Evolutionary conservation across 225 moss, liverwort and hornwort species (phyloP).

Genomic region (Neckera pumila): DNA sequence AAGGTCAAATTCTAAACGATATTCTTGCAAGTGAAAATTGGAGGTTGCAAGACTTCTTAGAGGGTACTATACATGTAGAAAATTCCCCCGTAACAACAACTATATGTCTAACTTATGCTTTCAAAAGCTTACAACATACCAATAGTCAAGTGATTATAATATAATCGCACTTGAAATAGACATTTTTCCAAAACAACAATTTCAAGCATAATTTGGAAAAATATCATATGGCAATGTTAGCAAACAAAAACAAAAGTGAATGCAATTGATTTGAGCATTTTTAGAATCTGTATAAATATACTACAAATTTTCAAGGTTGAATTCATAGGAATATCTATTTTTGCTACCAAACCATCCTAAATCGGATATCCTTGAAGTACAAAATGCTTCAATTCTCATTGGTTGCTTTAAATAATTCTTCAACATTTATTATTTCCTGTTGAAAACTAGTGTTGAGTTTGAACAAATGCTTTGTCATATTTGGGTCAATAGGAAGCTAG

Average conservation of each 20-base stretch:
- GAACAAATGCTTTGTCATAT: neutral
- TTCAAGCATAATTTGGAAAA: fast-evolving
- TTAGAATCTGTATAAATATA: neutral
- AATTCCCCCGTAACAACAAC: fast-evolving
- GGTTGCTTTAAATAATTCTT: neutral
- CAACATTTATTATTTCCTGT: neutral
- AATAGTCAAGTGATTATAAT: too few relatives aligned
- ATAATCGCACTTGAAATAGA: neutral
- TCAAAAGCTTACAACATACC: neutral
- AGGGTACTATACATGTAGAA: too few relatives aligned
- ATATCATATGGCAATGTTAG: too few relatives aligned
- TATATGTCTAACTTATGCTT: neutral
- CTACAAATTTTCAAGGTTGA: neutral
- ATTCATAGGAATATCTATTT: fast-evolving
- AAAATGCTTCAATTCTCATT: neutral
- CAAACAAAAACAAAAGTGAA: neutral
- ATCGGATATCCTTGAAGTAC: neutral
- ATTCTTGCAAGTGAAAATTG: too few relatives aligned
- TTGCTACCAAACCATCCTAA: neutral
- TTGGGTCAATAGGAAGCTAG: fast-evolving
- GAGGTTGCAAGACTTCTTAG: too few relatives aligned
- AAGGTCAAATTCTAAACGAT: too few relatives aligned
- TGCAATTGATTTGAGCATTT: neutral
- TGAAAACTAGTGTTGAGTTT: neutral
- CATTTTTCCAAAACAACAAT: too few relatives aligned